Evolutionary conservation across 108 stramenopile genomes (phyloP), one percentile per base, ranked within the genome.

Genomic region (Cyclotella kingstonii): DNA sequence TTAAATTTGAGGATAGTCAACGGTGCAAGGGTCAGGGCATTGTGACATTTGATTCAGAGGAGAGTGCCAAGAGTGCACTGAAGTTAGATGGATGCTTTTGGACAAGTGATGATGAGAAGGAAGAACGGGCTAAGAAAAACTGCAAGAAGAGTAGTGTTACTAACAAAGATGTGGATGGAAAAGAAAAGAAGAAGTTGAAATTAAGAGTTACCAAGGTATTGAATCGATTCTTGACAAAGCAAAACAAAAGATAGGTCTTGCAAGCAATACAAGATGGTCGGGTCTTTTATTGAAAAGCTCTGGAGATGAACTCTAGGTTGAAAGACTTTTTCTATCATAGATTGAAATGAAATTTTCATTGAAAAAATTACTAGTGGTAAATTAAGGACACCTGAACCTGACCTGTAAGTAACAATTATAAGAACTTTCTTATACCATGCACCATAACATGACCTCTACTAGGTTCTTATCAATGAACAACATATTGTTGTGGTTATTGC

Each of bases 1-100:
- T 91, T 17, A 90, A 74, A 26, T 94, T 94, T 70, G 73, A 70
- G 22, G 93, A 94, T 59, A 87, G 89, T 23, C 69, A 76, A 29
- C 61, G 89, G n/a, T 94, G 93, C 64, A 90, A 91, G 55, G 93
- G 93, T 2, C 76, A 81, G 49, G 93, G 81, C 5, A 82, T 83
- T 61, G 42, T 94, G 30, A 76, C 84, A 2, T 91, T 94, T 77
- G 84, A 79, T 38, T 77, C 75, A 1, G 86, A 87, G 23, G 74
- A 77, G 31, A 81, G 68, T 29, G 85, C 93, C 0, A 60, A 66
- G 48, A 60, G 60, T 49, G 89, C 93, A 9, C 52, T 94, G 19
- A 72, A 69, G 29, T 33, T 88, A 69, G 81, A 77, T 62, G 88
- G 86, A 28, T 81, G 63, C 14, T 60, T 66, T 23, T 76, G 76